Evolutionary conservation across 2,329 filamentous ascomycete species (phyloP).

Genomic region (Dendrostoma leiphaemia): DNA sequence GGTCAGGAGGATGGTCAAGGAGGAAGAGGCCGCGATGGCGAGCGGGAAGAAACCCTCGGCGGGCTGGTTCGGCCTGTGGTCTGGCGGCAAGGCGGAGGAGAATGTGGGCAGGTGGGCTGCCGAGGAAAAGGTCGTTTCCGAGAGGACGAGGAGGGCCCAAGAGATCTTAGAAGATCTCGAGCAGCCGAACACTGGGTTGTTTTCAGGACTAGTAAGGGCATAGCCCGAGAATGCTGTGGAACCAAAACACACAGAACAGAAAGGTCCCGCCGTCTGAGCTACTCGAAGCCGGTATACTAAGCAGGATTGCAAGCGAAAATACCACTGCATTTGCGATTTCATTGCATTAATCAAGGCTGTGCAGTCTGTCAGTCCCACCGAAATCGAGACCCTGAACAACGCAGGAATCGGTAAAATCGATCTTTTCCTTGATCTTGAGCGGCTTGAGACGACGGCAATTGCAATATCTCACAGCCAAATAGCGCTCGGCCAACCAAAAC

Average conservation of each 20-base stretch:
- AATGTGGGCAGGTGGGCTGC: constrained; percentile 49
- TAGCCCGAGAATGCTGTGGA: constrained; percentile 2
- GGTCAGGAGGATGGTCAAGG: constrained; percentile 62
- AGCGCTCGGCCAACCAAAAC: too few species aligned
- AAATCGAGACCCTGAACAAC: too few species aligned
- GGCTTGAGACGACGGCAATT: too few species aligned
- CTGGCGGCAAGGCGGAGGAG: constrained; percentile 31
- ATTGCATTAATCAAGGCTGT: not conserved
- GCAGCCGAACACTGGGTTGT: constrained; percentile 2
- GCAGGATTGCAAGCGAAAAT: too few species aligned
- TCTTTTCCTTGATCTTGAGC: too few species aligned
- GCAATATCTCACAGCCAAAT: too few species aligned
- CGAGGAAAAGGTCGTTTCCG: constrained; percentile 53
- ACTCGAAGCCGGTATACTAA: too few species aligned
- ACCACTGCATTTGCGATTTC: not conserved
- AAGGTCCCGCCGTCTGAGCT: too few species aligned
- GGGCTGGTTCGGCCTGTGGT: constrained; percentile 43
- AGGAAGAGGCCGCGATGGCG: constrained; percentile 41
- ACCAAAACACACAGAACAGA: too few species aligned
- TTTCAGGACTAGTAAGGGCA: constrained; percentile 18
- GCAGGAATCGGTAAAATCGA: too few species aligned
- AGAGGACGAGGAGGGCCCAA: constrained; percentile 48
- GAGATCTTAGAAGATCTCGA: constrained; percentile 51
- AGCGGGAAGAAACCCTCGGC: constrained; percentile 23
- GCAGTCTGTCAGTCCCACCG: too few species aligned